Evolutionary conservation across 2,329 filamentous ascomycete genomes (phyloP).

Genomic region (Cadophora sp.): DNA sequence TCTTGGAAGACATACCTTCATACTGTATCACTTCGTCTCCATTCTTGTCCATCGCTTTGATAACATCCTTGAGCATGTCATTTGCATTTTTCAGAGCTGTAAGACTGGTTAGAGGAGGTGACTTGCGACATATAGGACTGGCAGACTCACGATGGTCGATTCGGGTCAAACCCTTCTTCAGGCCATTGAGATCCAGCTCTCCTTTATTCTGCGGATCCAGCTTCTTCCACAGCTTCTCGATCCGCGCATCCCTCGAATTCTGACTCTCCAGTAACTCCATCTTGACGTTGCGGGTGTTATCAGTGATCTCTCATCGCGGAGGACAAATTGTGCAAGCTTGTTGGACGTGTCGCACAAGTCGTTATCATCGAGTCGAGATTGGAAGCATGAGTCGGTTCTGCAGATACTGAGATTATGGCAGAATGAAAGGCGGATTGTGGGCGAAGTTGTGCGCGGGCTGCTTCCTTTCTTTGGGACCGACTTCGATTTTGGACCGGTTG

Average conservation of each 20-base stretch:
- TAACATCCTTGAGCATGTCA: constrained; percentile 79
- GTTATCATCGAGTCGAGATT: constrained; percentile 23
- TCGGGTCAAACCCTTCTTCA: constrained; percentile 83
- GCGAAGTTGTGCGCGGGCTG: background rate
- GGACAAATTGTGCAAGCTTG: constrained; percentile 9
- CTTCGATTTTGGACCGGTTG: background rate
- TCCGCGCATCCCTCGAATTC: constrained; percentile 79
- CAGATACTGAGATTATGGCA: background rate
- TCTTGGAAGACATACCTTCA: constrained; percentile 65
- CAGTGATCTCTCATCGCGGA: constrained; percentile 37
- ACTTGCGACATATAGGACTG: constrained; percentile 20
- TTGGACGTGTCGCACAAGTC: background rate
- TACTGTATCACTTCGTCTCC: constrained; percentile 91
- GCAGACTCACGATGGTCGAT: constrained; percentile 85
- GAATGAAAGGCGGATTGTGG: background rate
- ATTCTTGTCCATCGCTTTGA: constrained; percentile 84
- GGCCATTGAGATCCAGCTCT: constrained; percentile 81
- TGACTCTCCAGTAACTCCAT: constrained; percentile 76
- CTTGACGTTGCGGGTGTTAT: constrained; percentile 27
- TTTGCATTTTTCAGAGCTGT: constrained; percentile 89
- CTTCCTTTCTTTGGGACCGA: background rate
- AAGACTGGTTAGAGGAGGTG: constrained; percentile 35
- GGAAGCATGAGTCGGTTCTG: constrained; percentile 13
- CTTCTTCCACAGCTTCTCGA: constrained; percentile 83
- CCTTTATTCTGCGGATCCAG: constrained; percentile 80